phyloP scores from a whole-genome alignment of 2,329 filamentous ascomycete species.

The Zalaria sp. region DNA sequence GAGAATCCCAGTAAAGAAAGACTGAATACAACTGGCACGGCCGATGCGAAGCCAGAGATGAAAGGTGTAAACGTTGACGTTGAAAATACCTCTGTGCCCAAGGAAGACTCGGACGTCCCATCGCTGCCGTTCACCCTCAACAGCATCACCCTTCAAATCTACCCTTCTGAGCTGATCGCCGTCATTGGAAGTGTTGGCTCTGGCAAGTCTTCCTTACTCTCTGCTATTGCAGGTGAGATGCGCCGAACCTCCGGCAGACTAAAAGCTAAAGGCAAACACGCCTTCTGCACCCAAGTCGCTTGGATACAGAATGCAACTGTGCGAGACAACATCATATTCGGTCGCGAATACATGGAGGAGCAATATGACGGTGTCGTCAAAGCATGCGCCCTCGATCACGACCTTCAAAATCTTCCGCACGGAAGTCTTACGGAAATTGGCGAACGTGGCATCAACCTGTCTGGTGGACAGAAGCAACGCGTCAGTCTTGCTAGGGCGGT shows the following conservation, averaged over 20 bases:
- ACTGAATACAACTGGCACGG: constrained; percentile 30
- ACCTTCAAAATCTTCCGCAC: constrained; percentile 73
- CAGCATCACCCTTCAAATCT: constrained; percentile 48
- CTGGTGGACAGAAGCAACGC: constrained; percentile 80
- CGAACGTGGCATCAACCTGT: constrained; percentile 84
- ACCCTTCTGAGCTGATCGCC: constrained; percentile 58
- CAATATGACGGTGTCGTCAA: constrained; percentile 60
- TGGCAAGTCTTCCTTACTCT: constrained; percentile 73
- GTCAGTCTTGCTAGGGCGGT: constrained; percentile 75
- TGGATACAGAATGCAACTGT: constrained; percentile 87
- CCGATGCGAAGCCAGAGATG: constrained; percentile 17
- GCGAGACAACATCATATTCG: constrained; percentile 74
- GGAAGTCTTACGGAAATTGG: constrained; percentile 80
- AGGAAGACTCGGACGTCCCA: constrained; percentile 26
- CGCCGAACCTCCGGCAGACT: constrained; percentile 50
- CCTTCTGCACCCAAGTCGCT: too few species aligned
- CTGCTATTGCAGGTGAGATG: constrained; percentile 82
- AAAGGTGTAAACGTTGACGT: too few species aligned
- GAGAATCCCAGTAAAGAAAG: constrained; percentile 5
- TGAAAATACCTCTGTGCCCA: too few species aligned
- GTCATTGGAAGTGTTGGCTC: constrained; percentile 70
- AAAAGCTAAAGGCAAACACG: too few species aligned
- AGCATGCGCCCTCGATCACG: constrained; percentile 57
- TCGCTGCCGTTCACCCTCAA: constrained; percentile 57
- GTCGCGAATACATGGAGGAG: constrained; percentile 49